Evolutionary conservation across 805 yeast genomes (phyloP), one percentile per base, ranked within the genome.

Genomic region (Ogataea ramenticola): DNA sequence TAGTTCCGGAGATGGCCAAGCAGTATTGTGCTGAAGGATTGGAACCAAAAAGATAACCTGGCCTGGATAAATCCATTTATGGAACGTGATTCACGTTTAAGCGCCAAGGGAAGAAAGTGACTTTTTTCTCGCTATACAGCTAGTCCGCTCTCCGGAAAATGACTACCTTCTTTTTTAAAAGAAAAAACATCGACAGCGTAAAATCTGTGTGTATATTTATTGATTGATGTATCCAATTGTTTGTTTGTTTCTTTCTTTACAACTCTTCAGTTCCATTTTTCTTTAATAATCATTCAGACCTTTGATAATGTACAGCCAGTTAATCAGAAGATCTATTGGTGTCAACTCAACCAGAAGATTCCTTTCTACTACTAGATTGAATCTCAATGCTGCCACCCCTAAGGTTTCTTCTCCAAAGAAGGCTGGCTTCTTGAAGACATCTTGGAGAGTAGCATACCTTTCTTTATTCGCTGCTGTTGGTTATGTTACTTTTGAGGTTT

Each of bases 401-500:
- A 22, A 12, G 14, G 26, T 26, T 24, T 15, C 11, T 3, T 3
- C 11, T 4, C 32, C 29, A 21, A 32, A 49, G 16, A 48, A 51
- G 35, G 49, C 54, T 1, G 61, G 67, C 11, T 55, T 63, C 44
- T 58, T 71, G 49, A 58, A 61, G 39, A 60, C 65, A 40, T 51
- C 71, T 7, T 73, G 82, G 74, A 72, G 72, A 54, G 59, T 71
- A 31, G 63, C 82, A 20, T 68, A 76, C 55, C 53, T 75, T 17
- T 65, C 85, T 3, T 65, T 72, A 9, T 51, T 79, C 31, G 69
- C 75, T 1, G 72, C 78, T 16, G 62, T 78, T 30, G 84, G 77
- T 21, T 78, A 81, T 52, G 59, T 76, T 42, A 80, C 82, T 12
- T 87, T 79, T 63, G 70, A 75, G 48, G 73, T 83, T 43, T 80